Base-by-base conservation (phyloP, 2,329 filamentous ascomycete species). In the Xylariales sp. region DNA sequence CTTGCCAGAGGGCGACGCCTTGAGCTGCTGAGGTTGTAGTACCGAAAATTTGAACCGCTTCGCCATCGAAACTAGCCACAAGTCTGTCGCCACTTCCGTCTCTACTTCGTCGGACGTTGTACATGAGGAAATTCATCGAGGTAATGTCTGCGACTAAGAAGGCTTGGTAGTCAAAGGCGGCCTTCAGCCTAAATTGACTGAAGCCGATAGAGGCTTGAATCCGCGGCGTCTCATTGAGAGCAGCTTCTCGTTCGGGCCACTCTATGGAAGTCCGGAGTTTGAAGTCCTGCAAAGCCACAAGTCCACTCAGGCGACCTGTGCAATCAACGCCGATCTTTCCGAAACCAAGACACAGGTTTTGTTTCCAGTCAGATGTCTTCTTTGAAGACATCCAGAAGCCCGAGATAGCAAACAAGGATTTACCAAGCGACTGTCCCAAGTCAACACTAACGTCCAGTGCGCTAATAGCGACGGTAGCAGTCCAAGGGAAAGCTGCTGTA, bases 401-500 rank as follows among this genome's bases (percentile, higher is more conserved):
- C 24, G 82, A 80, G 51, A 98, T 88, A 16, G 79, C 78, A 50
- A 97, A 89, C 5, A 86, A 80, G 0, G 89, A 87, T 61, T 89
- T 96, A 45, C 93, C 93, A 46, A 98, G 84, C 0, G 88, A 86
- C 57, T 95, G 91, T 3, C 93, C 93, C 36, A 98, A 73, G 56
- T 98, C 93, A 9, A 98, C 74, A 45, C 86, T 83, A 32, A 97
- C 82, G 46, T 90, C 82, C 9, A 98, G 68, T 46, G 90, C 82
- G 12, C 82, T 79, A 50, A 98, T 86, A 1, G 88, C 84, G 25
- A 98, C 78, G 2, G 89, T 93, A 11, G 90, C 90, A 46, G 95
- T 96, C 93, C 91, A 98, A 0, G 93, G 93, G 58, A 98, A 96
- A 1, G 90, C 90, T 1, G 89, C 86, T 5, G 90, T 89, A 1